These are phyloP conservation scores for Fragaria vesca DNA, from an alignment of 306 rosid species.

Conservation along the genomic window DNA sequence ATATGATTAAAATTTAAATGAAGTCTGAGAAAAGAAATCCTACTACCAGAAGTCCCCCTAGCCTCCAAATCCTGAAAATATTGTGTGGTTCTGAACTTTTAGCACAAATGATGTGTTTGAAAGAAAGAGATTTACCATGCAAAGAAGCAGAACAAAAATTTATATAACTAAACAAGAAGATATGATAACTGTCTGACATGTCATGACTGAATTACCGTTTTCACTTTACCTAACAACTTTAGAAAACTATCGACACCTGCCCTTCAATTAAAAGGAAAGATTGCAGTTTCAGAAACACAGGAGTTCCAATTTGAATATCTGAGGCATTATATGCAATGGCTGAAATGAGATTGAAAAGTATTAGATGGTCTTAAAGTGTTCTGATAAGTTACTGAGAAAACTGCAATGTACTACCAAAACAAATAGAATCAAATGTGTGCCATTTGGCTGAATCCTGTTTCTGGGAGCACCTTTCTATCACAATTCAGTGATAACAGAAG, in stretches of 20 bases:
- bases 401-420: not conserved
- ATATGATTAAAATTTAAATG: constrained; percentile 16
- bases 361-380: not conserved
- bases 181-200: not conserved
- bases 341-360: not conserved
- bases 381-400: not conserved
- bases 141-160: not conserved
- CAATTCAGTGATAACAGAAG: constrained; percentile 9
- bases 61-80: constrained; percentile 15
- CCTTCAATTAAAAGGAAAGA: not conserved
- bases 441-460: not conserved
- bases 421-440: not conserved
- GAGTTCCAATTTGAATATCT: not conserved
- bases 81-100: not conserved
- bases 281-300: not conserved
- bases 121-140: not conserved
- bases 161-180: not conserved
- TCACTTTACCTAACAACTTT: not conserved
- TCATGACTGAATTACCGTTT: not conserved
- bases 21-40: not conserved
- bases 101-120: not conserved
- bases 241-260: not conserved
- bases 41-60: constrained; percentile 17
- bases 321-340: constrained; percentile 9
- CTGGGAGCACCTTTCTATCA: constrained; percentile 5